A percentile compares a stretch with the other conserved stretches of the same genome.
Conservation (phyloP, 805 yeast species). For the Barnettozyma pratensis region DNA sequence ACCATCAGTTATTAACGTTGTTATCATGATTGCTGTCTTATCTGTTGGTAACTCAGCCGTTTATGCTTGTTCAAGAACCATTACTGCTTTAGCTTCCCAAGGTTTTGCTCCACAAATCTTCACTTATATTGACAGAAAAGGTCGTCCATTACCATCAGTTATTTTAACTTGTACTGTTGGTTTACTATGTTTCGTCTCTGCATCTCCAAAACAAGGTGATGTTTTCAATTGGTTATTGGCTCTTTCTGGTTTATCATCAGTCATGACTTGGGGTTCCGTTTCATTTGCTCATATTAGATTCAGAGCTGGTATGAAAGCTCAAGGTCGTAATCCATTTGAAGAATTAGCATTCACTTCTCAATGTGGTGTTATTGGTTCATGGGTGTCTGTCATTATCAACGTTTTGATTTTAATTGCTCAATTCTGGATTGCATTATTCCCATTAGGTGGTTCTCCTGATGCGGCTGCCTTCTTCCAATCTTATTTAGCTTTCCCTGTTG, state of each 20-base stretch:
- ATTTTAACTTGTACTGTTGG: constrained; percentile 42
- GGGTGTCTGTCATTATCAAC: constrained; percentile 54
- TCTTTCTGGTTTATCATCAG: constrained; percentile 71
- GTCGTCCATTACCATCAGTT: constrained; percentile 51
- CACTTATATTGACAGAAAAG: constrained; percentile 42
- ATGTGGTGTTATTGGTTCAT: constrained; percentile 64
- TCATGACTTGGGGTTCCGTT: constrained; percentile 76
- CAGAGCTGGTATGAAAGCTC: constrained; percentile 49
- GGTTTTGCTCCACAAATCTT: constrained; percentile 46
- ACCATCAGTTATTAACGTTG: constrained; percentile 59
- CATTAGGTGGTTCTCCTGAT: constrained; percentile 26
- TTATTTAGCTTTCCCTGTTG: constrained; percentile 38
- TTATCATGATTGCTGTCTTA: constrained; percentile 54
- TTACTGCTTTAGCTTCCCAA: constrained; percentile 46
- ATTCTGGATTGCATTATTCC: constrained; percentile 64
- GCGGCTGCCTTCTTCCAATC: constrained; percentile 32
- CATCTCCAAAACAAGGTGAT: constrained; percentile 47
- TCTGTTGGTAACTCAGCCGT: constrained; percentile 45
- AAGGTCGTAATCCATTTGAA: constrained; percentile 58
- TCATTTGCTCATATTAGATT: constrained; percentile 65
- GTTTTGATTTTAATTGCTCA: constrained; percentile 63
- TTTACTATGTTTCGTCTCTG: constrained; percentile 55
- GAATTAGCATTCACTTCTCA: constrained; percentile 70
- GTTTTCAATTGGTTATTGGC: constrained; percentile 76
- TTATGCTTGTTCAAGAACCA: constrained; percentile 50